Base-by-base conservation (phyloP, 106 monocot genomes). In the Alisma plantagoaquatica region DNA sequence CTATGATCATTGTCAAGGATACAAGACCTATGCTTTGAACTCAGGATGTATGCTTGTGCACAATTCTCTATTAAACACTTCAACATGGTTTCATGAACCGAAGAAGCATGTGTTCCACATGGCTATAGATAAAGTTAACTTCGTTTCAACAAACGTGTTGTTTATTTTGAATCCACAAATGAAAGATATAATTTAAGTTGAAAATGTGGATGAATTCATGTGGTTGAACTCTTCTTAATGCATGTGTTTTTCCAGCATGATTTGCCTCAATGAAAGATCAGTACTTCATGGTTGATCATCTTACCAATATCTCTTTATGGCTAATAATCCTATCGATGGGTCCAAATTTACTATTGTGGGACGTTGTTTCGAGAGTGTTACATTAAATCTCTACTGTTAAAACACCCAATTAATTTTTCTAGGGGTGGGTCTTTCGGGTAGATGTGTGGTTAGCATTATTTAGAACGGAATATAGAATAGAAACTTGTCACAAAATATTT, bases 81-180 rank as follows among this genome's bases (percentile, higher is more conserved):
- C 4, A n/a, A n/a, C n/a, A n/a, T n/a, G n/a, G n/a, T 61, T 69
- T 51, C 78, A 84, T 78, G 49, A 79, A 28, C 75, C 84, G 5
- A 27, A 35, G 31, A 59, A 75, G 1, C 75, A 72, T 75, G 78
- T 84, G 32, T 79, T 84, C 51, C 84, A 84, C 41, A 55, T 84
- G 29, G 75, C 79, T 16, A 84, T 79, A 4, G 84, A 84, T 72
- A 59, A 32, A 54, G 60, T 84, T 7, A 84, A 84, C 32, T 84
- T 75, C 25, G 68, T 79, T 43, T 68, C 84, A 16, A 84, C 79
- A 79, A 62, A 51, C 29, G 79, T 84, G 84, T 84, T 78, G 84
- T 84, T 84, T 50, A 50, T 79, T 29, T 49, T 75, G 22, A 84
- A 84, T 46, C 79, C 78, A 61, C 75, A 78, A 10, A 69, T 66